Evolutionary conservation across 2,329 filamentous ascomycete species (phyloP), one percentile per base, ranked within the genome.

Genomic region (Colletotrichum sp.): DNA sequence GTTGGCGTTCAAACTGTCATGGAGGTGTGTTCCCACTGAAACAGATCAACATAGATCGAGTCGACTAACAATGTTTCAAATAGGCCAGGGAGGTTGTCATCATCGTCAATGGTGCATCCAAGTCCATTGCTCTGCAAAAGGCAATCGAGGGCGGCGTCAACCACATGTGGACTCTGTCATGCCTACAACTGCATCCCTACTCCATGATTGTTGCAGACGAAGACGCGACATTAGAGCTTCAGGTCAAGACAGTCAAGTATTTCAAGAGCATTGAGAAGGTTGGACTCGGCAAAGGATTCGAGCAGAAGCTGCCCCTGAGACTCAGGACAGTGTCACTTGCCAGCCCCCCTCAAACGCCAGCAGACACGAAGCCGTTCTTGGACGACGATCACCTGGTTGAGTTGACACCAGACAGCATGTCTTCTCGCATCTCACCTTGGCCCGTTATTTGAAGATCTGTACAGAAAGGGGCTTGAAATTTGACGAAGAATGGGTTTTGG

Each of bases 111-210:
- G 94, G 94, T 30, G 90, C 93, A 6, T 92, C 93, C 86, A 96
- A 96, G 82, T 91, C 94, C 1, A 84, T 93, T 21, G 94, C 94
- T 3, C 85, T 96, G 75, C 92, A 95, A 81, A 92, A 92, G 79
- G 94, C 93, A 77, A 90, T 96, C 76, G 94, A 96, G 82, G 92
- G 92, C 55, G 93, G 92, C 58, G 89, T 96, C 71, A 95, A 94
- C 82, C 94, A 95, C 84, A 94, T 95, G 93, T 95, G 94, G 93
- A 95, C 94, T 0, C 88, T 95, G 4, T 95, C 93, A 1, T 91
- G 91, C 70, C 86, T 96, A 77, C 94, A 96, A 83, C 85, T 95
- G 80, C 94, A 95, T 82, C 92, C 91, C 2, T 92, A 94, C 79
- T 92, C 93, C 66, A 90, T 95, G 86, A 91, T 95, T 66, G 93